Base-by-base conservation (phyloP, 805 yeast genomes). In the Candida cerambycidarum region DNA sequence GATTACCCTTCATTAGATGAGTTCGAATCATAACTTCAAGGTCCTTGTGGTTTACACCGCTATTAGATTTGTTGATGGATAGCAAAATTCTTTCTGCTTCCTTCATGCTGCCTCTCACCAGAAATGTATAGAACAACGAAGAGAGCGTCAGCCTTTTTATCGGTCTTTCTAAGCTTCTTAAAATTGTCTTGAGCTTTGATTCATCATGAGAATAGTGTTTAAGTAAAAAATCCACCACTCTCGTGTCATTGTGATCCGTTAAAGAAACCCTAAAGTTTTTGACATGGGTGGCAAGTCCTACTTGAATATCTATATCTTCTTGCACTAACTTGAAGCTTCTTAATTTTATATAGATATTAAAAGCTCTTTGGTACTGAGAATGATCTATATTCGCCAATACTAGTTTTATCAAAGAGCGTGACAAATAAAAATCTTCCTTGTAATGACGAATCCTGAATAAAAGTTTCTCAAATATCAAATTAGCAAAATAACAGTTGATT, bases 131-230 rank as follows among this genome's bases (percentile, higher is more conserved):
- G 36, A 69, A 61, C 23, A 70, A 50, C 46, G 58, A 59, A 4
- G 69, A 58, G 5, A 69, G 47, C 2, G 69, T 57, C 52, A 57
- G 58, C 17, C 71, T 47, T 21, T 53, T 48, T n/a, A 68, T 46
- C 7, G 48, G 48, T 3, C 32, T 17, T 11, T 11, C 25, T 13
- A 41, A 3, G 3, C 23, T 5, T n/a, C 10, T 17, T 10, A 36
- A n/a, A 9, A 41, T 16, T 2, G 16, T 15, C 24, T 31, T 13
- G 3, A 41, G 17, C n/a, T 30, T 41, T 2, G 13, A 30, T 19
- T 33, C 39, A 18, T 34, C 33, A 5, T 41, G 12, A 12, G 21
- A 10, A 19, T 34, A 17, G 18, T 21, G 11, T 15, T 13, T 17
- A 4, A 41, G 21, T n/a, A 33, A 29, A n/a, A 34, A 34, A 21